Percentiles rank a stretch among this genome's conserved stretches.
Conservation (phyloP, 179 eudicot species). For the Camellia oleifera region DNA sequence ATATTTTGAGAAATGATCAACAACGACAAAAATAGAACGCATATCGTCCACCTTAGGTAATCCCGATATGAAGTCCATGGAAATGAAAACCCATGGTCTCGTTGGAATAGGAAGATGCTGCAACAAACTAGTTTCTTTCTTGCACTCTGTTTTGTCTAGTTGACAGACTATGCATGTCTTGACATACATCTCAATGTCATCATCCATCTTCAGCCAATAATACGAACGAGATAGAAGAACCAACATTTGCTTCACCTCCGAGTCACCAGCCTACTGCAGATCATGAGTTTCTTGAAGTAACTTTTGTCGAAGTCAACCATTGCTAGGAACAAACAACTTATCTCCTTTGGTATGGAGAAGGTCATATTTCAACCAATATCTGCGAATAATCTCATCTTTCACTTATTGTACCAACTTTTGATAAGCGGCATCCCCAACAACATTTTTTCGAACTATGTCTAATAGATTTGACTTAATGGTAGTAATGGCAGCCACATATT, state of each 20-base stretch:
- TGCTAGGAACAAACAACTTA: not conserved
- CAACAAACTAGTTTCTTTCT: constrained; percentile 1
- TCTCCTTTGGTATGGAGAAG: constrained; percentile 2
- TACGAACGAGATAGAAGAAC: not conserved
- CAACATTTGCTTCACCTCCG: not conserved
- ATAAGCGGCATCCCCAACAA: not conserved
- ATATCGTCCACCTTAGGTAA: not conserved
- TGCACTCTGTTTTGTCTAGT: constrained; percentile 12
- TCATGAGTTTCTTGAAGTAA: constrained; percentile 16
- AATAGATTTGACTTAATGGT: not conserved
- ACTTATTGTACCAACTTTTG: not conserved
- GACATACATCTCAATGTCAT: constrained; percentile 16
- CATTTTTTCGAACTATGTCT: not conserved
- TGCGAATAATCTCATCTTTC: not conserved
- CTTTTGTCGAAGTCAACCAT: too few species aligned
- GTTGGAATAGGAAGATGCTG: constrained; percentile 7
- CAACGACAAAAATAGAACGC: constrained; percentile 12
- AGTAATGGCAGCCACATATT: not conserved
- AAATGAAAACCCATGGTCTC: not conserved
- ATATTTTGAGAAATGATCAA: not conserved
- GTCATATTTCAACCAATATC: constrained; percentile 10
- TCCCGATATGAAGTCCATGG: constrained; percentile 5
- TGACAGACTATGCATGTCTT: constrained; percentile 17
- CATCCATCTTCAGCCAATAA: constrained; percentile 17
- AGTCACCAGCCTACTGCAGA: constrained; percentile 13